Conservation (phyloP, 2,329 filamentous ascomycete species). For the Knufia fluminis region DNA sequence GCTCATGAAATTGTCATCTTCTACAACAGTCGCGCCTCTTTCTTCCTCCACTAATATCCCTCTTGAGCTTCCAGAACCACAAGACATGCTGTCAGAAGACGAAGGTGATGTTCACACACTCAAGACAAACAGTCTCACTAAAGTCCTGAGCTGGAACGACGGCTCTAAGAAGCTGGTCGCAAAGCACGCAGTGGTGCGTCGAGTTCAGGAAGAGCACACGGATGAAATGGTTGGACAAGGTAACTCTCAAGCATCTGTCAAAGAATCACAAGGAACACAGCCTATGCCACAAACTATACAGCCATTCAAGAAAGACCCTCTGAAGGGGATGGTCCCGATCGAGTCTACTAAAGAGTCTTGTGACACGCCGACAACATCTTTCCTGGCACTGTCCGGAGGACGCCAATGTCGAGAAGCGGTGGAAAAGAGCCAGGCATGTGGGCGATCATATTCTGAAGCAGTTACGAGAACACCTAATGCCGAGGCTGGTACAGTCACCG, state of each 20-base stretch:
- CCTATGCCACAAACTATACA: background rate
- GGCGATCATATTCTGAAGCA: background rate
- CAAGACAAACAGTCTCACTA: background rate
- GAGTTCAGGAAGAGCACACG: background rate
- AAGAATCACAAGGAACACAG: background rate
- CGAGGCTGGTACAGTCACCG: background rate
- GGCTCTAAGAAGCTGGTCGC: background rate
- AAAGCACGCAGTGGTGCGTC: background rate
- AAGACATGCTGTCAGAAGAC: background rate
- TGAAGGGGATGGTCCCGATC: background rate
- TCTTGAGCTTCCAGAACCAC: background rate
- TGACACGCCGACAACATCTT: background rate
- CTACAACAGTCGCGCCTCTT: background rate
- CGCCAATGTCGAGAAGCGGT: background rate
- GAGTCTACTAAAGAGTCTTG: background rate
- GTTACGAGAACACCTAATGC: background rate
- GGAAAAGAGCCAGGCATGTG: background rate
- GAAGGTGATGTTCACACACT: background rate
- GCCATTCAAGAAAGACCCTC: constrained; percentile 1
- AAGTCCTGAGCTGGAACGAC: background rate
- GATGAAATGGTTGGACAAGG: background rate
- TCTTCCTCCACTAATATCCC: background rate
- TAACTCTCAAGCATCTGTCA: too few species aligned
- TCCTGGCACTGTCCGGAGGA: background rate
- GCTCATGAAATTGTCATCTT: background rate